phyloP scores from a whole-genome alignment of 164 flowering plant species.

The Sextonia rubra region DNA sequence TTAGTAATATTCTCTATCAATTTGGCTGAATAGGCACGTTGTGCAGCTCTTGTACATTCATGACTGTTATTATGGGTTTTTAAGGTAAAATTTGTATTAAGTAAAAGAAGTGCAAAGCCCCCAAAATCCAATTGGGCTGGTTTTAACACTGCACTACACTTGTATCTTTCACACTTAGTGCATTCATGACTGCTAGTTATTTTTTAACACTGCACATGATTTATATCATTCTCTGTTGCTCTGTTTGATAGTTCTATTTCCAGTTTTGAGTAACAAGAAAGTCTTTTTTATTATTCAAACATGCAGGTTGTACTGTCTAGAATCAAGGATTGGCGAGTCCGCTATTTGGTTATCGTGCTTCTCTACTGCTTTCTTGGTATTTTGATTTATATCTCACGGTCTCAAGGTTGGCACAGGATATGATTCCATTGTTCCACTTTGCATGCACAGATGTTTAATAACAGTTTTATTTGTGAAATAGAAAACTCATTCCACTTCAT shows the following conservation, averaged over 20 bases:
- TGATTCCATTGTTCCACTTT: background rate
- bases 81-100: too few species aligned
- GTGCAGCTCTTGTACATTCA: too few species aligned
- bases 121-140: too few species aligned
- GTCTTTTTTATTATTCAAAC: background rate
- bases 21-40: too few species aligned
- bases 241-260: background rate
- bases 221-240: background rate
- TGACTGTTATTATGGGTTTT: too few species aligned
- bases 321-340: slow-evolving; percentile 94
- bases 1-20: too few species aligned
- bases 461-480: background rate
- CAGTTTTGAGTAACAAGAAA: background rate
- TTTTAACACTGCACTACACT: too few species aligned
- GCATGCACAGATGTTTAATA: background rate
- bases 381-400: slow-evolving; percentile 91
- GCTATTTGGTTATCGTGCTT: slow-evolving; percentile 94
- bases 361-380: slow-evolving; percentile 98
- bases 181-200: background rate
- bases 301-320: slow-evolving; percentile 86
- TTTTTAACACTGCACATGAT: background rate
- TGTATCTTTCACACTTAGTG: background rate
- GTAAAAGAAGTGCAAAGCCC: too few species aligned
- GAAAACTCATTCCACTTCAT: background rate
- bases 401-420: slow-evolving; percentile 45